Evolutionary conservation across 768 basidiomycete species (phyloP), one percentile per base, ranked within the genome.

Genomic region (Termitomyces sp.): DNA sequence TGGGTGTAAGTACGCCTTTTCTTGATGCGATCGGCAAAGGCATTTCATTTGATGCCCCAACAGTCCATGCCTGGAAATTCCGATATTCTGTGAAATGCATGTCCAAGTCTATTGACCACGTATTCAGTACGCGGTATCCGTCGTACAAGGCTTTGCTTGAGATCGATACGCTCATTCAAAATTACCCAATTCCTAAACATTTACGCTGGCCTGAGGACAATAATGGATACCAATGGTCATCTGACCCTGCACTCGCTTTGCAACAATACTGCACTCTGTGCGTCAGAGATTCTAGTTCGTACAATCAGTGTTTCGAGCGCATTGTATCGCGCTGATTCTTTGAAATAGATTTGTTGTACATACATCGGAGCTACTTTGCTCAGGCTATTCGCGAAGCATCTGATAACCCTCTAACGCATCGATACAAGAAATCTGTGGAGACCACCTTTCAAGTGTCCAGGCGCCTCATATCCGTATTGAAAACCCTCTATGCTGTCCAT

Each of bases 161-260:
- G 26, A 64, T 83, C 50, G 82, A 85, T 69, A 72, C 73, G 50
- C 75, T 71, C 35, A 78, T 85, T 47, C 78, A 82, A 40, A 74
- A 76, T 32, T 83, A 81, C 62, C 74, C 76, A 0, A 64, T 79
- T 3, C 80, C 82, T 0, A 62, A 66, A 10, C 71, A 79, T 57
- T 66, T 84, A 5, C 76, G 74, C 49, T 71, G 72, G 14, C 79
- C 78, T 10, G 66, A 65, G 64, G 46, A 53, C 55, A 71, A 74
- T 51, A 58, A 68, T 18, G 67, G 65, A 33, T 59, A 65, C 36
- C 62, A 70, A 10, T 81, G 81, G 81, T 75, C 77, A 22, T 20
- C 62, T 32, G 69, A 79, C 54, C 65, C 73, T 20, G 55, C 64
- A 32, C 51, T 54, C 30, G 80, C 81, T 5, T 68, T 80, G 67